Percentiles rank a stretch among this genome's conserved stretches.
Evolutionary conservation across 768 basidiomycete species (phyloP).

Genomic region (Pleurotus tuber-regium): DNA sequence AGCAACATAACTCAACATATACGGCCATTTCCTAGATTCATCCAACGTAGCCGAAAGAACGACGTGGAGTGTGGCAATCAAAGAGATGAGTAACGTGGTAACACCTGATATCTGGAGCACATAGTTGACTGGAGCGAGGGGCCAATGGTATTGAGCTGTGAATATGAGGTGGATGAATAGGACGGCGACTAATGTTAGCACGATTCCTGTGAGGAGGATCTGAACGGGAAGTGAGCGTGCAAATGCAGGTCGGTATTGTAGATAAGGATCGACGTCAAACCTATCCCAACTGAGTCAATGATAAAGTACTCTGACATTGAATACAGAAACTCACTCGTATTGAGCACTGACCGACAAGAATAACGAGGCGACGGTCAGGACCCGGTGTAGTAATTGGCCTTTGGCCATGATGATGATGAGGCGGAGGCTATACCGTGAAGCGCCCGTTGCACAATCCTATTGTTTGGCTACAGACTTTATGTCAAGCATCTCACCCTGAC

Average conservation of each 20-base stretch:
- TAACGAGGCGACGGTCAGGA: background rate
- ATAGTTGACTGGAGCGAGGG: conserved; percentile 91
- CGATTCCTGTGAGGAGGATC: conserved; percentile 80
- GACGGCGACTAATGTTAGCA: conserved; percentile 79
- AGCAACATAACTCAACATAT: conserved; percentile 92
- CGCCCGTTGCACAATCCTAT: too few relatives aligned
- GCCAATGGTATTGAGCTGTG: conserved; percentile 95
- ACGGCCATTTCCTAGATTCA: conserved; percentile 84
- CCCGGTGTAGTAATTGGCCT: background rate
- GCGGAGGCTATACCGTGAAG: background rate
- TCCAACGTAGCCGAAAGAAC: conserved; percentile 57
- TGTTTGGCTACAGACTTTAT: too few relatives aligned
- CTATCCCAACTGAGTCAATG: too few relatives aligned
- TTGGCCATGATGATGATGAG: background rate
- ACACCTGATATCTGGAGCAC: conserved; percentile 86
- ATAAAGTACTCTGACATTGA: too few relatives aligned
- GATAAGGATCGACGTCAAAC: conserved; percentile 87
- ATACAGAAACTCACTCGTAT: background rate
- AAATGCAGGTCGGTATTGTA: conserved; percentile 75
- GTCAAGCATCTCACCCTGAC: too few relatives aligned
- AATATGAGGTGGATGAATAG: conserved; percentile 92
- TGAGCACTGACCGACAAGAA: background rate
- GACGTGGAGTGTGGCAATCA: conserved; percentile 75
- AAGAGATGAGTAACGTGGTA: conserved; percentile 71
- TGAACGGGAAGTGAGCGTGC: conserved; percentile 90